Conservation (phyloP, 2,329 filamentous ascomycete species). For the Fonsecaea monophora region DNA sequence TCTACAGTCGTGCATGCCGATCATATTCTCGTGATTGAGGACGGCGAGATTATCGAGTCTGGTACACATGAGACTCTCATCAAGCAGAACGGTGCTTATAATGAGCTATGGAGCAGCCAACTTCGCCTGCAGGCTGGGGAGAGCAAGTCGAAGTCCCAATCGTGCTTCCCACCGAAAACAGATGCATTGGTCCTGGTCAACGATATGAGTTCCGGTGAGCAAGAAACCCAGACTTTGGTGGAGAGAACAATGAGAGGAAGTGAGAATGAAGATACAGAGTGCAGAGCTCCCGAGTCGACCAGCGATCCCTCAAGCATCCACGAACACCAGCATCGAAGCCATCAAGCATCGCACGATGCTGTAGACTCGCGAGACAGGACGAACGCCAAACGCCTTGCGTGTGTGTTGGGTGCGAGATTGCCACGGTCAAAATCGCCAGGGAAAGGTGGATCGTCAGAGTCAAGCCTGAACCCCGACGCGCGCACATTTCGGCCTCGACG, state of each 20-base stretch:
- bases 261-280: neutral
- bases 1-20: conserved; percentile 60
- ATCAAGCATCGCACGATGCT: conserved; percentile 15
- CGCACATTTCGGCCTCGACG: conserved; percentile 14
- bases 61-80: conserved; percentile 68
- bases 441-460: conserved; percentile 11
- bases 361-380: conserved; percentile 14
- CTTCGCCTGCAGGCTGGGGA: conserved; percentile 27
- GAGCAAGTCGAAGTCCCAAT: conserved; percentile 1
- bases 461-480: conserved; percentile 15
- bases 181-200: conserved; percentile 12
- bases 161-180: conserved; percentile 3
- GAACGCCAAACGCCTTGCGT: conserved; percentile 9
- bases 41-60: conserved; percentile 68
- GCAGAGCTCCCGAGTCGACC: neutral
- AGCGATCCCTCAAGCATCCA: conserved; percentile 5
- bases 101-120: conserved; percentile 70
- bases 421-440: conserved; percentile 15
- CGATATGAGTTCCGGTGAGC: conserved; percentile 12
- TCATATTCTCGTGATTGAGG: conserved; percentile 68
- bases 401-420: neutral
- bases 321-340: conserved; percentile 10
- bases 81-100: conserved; percentile 64
- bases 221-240: conserved; percentile 12
- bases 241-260: conserved; percentile 8